phyloP scores from a whole-genome alignment of 257 asterid genomes.

The Phtheirospermum japonicum region DNA sequence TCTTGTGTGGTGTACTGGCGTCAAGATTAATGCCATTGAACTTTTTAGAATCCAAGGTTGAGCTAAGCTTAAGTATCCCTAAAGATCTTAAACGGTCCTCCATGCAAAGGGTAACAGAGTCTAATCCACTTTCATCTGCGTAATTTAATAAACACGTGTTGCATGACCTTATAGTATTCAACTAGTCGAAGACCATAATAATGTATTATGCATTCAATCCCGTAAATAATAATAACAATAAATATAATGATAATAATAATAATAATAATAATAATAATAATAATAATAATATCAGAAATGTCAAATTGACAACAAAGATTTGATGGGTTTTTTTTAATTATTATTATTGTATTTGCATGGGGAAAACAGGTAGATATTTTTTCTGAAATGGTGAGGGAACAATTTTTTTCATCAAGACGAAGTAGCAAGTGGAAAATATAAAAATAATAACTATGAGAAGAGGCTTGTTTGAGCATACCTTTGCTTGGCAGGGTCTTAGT shows the following conservation, averaged over 20 bases:
- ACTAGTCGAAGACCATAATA: no score
- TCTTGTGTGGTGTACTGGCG: constrained; percentile 48
- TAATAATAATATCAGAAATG: background rate
- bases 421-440: background rate
- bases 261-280: no score
- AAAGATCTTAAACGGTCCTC: constrained; percentile 74
- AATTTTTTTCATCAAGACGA: background rate
- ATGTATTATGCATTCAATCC: constrained; percentile 3
- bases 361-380: constrained; percentile 1
- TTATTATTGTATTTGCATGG: background rate
- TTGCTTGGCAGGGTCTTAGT: constrained; percentile 34
- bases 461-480: constrained; percentile 44
- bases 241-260: no score
- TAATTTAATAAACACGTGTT: constrained; percentile 24
- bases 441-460: background rate
- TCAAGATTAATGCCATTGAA: constrained; percentile 62
- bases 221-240: no score
- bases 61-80: constrained; percentile 51
- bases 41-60: constrained; percentile 39
- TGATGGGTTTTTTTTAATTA: no score
- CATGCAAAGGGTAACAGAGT: constrained; percentile 58
- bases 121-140: constrained; percentile 41
- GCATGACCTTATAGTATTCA: background rate
- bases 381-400: no score
- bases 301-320: background rate